These are phyloP conservation scores for Hirschioporus abietinus DNA, from an alignment of 768 basidiomycete genomes.

Conservation along the genomic window DNA sequence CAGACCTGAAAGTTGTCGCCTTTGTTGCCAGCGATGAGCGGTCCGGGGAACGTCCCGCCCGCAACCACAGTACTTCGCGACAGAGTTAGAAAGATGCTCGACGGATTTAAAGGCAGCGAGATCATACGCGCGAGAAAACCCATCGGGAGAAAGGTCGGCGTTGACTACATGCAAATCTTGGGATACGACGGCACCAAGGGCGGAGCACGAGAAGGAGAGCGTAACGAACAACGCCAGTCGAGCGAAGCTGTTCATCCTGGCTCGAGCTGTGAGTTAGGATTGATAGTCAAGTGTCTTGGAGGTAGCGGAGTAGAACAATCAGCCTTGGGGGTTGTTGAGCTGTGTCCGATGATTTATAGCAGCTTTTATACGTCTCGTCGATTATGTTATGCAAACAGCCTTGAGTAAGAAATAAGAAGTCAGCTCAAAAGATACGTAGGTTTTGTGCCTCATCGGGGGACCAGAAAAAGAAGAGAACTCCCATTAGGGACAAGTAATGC, in stretches of 20 bases:
- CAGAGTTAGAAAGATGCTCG: neutral
- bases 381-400: too few relatives aligned
- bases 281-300: neutral
- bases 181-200: neutral
- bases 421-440: too few relatives aligned
- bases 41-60: conserved; percentile 36
- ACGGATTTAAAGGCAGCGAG: neutral
- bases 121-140: conserved; percentile 1
- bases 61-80: conserved; percentile 35
- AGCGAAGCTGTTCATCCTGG: neutral
- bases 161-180: neutral
- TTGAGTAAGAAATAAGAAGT: too few relatives aligned
- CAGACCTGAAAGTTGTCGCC: conserved; percentile 28
- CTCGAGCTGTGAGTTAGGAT: neutral
- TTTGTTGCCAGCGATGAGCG: conserved; percentile 37
- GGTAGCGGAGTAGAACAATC: neutral
- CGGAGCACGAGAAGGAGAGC: neutral
- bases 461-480: too few relatives aligned
- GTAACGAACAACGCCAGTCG: neutral
- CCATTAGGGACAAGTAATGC: too few relatives aligned
- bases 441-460: too few relatives aligned
- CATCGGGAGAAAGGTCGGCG: neutral
- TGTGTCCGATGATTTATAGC: too few relatives aligned
- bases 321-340: neutral
- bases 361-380: too few relatives aligned